A percentile compares a stretch with the other conserved stretches of the same genome.
Conservation (phyloP, 2,329 filamentous ascomycete species). For the Chalara sp. region DNA sequence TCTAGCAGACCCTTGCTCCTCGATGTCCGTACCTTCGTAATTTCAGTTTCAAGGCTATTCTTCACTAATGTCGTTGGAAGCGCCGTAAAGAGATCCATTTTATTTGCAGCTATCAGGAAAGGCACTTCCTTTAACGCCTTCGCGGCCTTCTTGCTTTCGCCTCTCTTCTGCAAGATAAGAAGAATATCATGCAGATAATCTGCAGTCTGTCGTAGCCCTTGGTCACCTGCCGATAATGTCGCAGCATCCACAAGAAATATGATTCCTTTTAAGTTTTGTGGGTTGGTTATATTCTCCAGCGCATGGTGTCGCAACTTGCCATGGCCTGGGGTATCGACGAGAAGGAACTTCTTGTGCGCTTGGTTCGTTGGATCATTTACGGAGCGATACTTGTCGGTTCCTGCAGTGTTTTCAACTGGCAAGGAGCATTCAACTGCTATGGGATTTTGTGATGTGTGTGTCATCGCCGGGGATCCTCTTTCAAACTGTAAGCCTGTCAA, state of each 20-base stretch:
- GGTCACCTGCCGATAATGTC: conserved; percentile 47
- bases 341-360: conserved; percentile 60
- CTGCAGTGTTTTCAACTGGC: conserved; percentile 42
- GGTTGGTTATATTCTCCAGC: conserved; percentile 41
- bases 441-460: conserved; percentile 58
- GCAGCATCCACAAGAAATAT: conserved; percentile 88
- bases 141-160: conserved; percentile 45
- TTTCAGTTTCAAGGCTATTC: conserved; percentile 69
- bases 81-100: conserved; percentile 91
- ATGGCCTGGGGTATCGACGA: conserved; percentile 90
- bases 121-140: conserved; percentile 57
- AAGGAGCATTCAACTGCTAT: conserved; percentile 49
- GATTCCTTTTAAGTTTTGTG: conserved; percentile 58
- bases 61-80: conserved; percentile 72
- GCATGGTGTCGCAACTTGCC: conserved; percentile 79
- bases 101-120: conserved; percentile 85
- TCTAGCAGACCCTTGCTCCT: conserved; percentile 77
- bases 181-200: conserved; percentile 85
- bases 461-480: conserved; percentile 37
- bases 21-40: conserved; percentile 69
- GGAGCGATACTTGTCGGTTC: conserved; percentile 58
- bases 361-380: conserved; percentile 53
- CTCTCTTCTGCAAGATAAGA: conserved; percentile 71
- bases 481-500: conserved; percentile 36
- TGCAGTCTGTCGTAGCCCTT: conserved; percentile 64